A percentile compares a stretch with the other conserved stretches of the same genome.
These are phyloP conservation scores for Priceomyces castillae DNA, from an alignment of 805 yeast species.

Conservation along the genomic window DNA sequence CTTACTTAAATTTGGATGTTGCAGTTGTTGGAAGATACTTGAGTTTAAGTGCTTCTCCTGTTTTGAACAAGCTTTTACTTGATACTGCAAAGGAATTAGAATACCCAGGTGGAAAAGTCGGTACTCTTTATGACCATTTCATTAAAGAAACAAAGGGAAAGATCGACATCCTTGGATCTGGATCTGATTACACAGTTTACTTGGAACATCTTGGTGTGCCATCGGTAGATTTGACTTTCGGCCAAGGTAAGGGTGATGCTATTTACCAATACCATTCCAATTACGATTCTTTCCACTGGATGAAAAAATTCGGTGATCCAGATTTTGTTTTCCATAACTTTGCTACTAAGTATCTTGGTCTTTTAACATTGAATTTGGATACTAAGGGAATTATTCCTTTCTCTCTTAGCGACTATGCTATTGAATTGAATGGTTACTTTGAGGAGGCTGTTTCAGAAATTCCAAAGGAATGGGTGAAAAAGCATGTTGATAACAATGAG, in stretches of 20 bases:
- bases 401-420: slow-evolving; percentile 46
- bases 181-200: slow-evolving; percentile 56
- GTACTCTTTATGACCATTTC: slow-evolving; percentile 52
- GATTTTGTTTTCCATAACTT: slow-evolving; percentile 52
- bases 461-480: slow-evolving; percentile 35
- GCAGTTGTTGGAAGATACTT: slow-evolving; percentile 54
- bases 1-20: slow-evolving; percentile 50
- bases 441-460: slow-evolving; percentile 22
- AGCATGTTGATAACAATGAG: slow-evolving; percentile 15
- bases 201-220: slow-evolving; percentile 70
- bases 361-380: slow-evolving; percentile 49
- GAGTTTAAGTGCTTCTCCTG: slow-evolving; percentile 52
- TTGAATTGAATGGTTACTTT: slow-evolving; percentile 38
- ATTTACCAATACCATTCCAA: slow-evolving; percentile 57
- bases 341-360: slow-evolving; percentile 58
- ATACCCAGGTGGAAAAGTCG: slow-evolving; percentile 37
- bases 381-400: slow-evolving; percentile 58
- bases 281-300: slow-evolving; percentile 59
- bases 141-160: slow-evolving; percentile 29
- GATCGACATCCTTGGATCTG: slow-evolving; percentile 45
- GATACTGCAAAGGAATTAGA: slow-evolving; percentile 48
- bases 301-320: slow-evolving; percentile 50
- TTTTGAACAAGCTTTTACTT: slow-evolving; percentile 45
- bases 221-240: slow-evolving; percentile 48
- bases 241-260: slow-evolving; percentile 39